These are phyloP conservation scores for Clitocybe nebularis DNA, from an alignment of 1,284 basidiomycete species.

Conservation along the genomic window DNA sequence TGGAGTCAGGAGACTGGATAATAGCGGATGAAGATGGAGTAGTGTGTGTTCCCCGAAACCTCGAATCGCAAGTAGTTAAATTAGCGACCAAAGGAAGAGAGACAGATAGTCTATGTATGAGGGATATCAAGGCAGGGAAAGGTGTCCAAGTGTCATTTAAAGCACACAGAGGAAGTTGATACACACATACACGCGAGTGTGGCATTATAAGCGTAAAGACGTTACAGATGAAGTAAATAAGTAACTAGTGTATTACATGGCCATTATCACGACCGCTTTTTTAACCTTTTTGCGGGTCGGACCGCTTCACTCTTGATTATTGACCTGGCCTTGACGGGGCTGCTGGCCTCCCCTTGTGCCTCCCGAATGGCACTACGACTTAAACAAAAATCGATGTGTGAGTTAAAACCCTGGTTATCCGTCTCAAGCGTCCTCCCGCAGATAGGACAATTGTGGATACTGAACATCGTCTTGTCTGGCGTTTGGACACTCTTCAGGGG, in stretches of 20 bases:
- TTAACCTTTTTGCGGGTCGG: too few species aligned
- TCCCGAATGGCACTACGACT: constrained; percentile 66
- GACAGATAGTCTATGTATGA: constrained; percentile 73
- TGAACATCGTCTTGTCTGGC: too few species aligned
- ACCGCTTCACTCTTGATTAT: too few species aligned
- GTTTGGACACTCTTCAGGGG: too few species aligned
- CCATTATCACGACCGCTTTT: too few species aligned
- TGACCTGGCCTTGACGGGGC: constrained; percentile 15
- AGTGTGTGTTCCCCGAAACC: constrained; percentile 68
- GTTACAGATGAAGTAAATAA: not conserved
- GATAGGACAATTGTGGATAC: constrained; percentile 65
- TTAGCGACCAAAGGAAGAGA: constrained; percentile 58
- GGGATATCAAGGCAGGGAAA: constrained; percentile 73
- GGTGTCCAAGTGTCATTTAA: constrained; percentile 78
- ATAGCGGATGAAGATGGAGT: constrained; percentile 90
- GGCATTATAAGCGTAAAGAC: not conserved
- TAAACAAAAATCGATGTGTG: constrained; percentile 75
- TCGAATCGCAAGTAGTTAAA: constrained; percentile 58
- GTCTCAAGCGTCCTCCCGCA: constrained; percentile 53
- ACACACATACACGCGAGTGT: not conserved
- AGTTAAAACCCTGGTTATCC: constrained; percentile 67
- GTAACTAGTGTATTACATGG: too few species aligned
- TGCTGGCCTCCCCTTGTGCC: constrained; percentile 46
- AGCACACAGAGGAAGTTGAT: constrained; percentile 58
- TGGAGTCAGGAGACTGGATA: constrained; percentile 81